Evolutionary conservation across 2,329 filamentous ascomycete species (phyloP).

Genomic region (Colletotrichum musicola): DNA sequence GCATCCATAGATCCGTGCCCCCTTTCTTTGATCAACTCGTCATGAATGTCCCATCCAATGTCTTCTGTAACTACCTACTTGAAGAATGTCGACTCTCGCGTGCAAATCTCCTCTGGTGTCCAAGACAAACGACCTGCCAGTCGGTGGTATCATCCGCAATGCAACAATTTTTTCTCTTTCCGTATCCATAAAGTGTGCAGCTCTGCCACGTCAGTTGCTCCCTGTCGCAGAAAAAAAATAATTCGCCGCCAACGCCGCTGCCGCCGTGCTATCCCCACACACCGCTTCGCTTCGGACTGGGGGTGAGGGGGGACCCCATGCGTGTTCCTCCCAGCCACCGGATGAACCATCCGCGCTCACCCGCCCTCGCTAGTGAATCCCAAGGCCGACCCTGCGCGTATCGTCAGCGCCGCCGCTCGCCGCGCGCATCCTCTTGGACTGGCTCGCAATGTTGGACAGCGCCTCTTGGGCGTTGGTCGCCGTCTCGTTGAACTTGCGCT

Average conservation of each 20-base stretch:
- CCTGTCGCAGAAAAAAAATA: constrained; percentile 17
- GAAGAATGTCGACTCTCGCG: no score
- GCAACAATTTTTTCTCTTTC: constrained; percentile 21
- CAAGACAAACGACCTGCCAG: background rate
- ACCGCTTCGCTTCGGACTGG: constrained; percentile 27
- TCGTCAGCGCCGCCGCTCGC: constrained; percentile 54
- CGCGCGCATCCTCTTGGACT: constrained; percentile 63
- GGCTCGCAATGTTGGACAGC: constrained; percentile 55
- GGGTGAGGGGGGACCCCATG: background rate
- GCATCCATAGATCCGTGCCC: background rate
- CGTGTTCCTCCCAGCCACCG: constrained; percentile 32
- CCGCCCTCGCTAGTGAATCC: constrained; percentile 55
- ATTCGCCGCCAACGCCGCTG: constrained; percentile 31
- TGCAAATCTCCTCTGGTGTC: no score
- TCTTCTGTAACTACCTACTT: background rate
- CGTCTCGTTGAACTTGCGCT: constrained; percentile 63
- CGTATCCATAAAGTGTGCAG: constrained; percentile 22
- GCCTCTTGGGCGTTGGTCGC: constrained; percentile 46
- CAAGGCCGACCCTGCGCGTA: constrained; percentile 60
- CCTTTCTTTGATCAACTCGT: background rate
- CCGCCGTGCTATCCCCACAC: constrained; percentile 39
- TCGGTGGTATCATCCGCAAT: constrained; percentile 23
- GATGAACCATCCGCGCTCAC: constrained; percentile 23
- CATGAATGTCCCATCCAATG: background rate
- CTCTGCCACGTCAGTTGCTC: constrained; percentile 30